These are phyloP conservation scores for Pyrrhoderma lamaoense DNA, from an alignment of 1,284 basidiomycete genomes.

Conservation along the genomic window DNA sequence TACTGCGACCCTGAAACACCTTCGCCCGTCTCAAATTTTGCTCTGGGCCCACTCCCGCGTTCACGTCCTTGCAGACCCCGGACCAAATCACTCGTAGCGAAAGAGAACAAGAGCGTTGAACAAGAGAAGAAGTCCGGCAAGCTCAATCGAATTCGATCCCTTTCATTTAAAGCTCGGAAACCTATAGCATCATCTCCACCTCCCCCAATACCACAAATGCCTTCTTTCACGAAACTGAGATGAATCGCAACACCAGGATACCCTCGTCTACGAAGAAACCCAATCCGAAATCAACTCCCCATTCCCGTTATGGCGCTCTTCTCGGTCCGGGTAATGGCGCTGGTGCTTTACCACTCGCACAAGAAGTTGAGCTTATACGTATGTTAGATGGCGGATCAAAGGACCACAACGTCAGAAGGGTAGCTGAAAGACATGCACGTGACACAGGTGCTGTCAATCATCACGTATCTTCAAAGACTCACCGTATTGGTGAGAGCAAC, in stretches of 20 bases:
- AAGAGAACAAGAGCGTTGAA: no score
- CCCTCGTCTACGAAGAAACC: neutral
- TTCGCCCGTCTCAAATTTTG: conserved; percentile 18
- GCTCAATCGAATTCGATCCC: conserved; percentile 13
- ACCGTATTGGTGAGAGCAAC: neutral
- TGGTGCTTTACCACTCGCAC: conserved; percentile 45
- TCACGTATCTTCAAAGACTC: neutral
- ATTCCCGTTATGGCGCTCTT: conserved; percentile 14
- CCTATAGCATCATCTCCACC: neutral
- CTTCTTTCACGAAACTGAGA: neutral
- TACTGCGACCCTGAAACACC: conserved; percentile 30
- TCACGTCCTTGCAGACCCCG: neutral
- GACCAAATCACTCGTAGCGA: conserved; percentile 7
- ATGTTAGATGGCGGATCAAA: conserved; percentile 55
- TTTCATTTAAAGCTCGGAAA: conserved; percentile 14
- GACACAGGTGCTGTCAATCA: conserved; percentile 25
- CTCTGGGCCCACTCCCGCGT: conserved; percentile 3
- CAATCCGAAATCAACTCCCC: conserved; percentile 29
- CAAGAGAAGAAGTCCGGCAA: conserved; percentile 7
- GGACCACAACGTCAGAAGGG: conserved; percentile 47
- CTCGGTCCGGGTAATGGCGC: conserved; percentile 25
- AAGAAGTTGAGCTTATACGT: conserved; percentile 60
- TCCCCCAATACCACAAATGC: conserved; percentile 1
- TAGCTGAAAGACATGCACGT: conserved; percentile 48
- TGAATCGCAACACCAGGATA: neutral